Evolutionary conservation across 176 grass and related monocot species (phyloP), one percentile per base, ranked within the genome.

Genomic region (Ananas comosus): DNA sequence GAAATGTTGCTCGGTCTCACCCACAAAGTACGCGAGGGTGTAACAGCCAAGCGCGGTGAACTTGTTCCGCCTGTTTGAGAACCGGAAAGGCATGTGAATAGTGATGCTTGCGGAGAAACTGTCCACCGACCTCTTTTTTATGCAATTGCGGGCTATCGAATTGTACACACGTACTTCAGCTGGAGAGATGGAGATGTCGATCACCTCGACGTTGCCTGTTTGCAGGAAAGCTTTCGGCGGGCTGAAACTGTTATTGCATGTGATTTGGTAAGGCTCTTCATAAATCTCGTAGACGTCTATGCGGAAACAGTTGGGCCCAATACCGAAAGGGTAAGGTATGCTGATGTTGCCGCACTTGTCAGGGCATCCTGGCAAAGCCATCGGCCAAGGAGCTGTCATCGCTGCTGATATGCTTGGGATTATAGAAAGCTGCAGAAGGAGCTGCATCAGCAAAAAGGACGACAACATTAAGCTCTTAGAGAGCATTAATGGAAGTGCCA

Each of bases 281-380:
- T 13, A 10, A 13, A 53, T 53, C 12, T 13, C 51, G 8, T 13
- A 53, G 68, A 82, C 86, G 65, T 25, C 52, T 13, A 70, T 64
- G 9, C 74, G 53, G 68, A 48, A 80, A 76, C 86, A 93, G 16
- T 50, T 3, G 3, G 68, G 51, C 42, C 76, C 71, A 17, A 93
- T 81, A 68, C 83, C 90, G 21, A 86, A 89, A 0, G 86, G 90
- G 74, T 89, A 89, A 3, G 83, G 83, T 11, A 94, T 1, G 51
- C 24, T 80, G 42, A 82, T 63, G 69, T 82, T 53, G 14, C 83
- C 91, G 53, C 85, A 86, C 49, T 27, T 88, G 51, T 72, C 72
- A 8, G 3, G 64, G 64, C 86, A 93, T 17, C 78, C 83, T 10
- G 71, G 78, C 9, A 33, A 78, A 0, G 84, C 64, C 13, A 74